Base-by-base conservation (phyloP, 768 basidiomycete species). In the Psilocybe azurescens region DNA sequence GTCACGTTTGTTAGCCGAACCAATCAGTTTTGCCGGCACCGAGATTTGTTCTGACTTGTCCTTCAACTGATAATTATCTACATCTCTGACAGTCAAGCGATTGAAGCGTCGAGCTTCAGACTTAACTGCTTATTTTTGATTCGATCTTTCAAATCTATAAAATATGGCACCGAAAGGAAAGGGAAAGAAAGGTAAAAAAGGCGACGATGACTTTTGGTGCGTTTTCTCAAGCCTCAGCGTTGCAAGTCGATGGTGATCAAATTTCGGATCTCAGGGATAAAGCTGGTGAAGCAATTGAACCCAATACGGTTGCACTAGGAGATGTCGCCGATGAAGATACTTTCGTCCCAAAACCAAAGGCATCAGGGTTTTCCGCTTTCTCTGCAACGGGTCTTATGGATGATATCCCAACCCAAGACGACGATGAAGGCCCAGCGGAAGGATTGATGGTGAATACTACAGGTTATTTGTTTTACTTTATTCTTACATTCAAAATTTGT, bases 111-210 rank as follows among this genome's bases (percentile, higher is more conserved):
- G n/a, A n/a, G 11, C 14, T 11, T 44, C 41, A 16, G n/a, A 44
- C n/a, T 44, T 13, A 48, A 54, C 32, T 18, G 7, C 41, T 56
- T 52, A 28, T 28, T 39, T 11, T 48, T n/a, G 11, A 9, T n/a
- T n/a, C n/a, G 41, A 41, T 52, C 39, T 28, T 39, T 20, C 46
- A 30, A 53, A 56, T 56, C 50, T 38, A 52, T 47, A n/a, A 20
- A 65, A 51, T 48, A 86, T 86, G 84, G 68, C 84, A 49, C 84
- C 83, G 32, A 86, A 85, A 74, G 83, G 81, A 72, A 94, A 94
- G 72, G 94, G 90, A 65, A 97, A 96, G 81, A 96, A 95, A 70
- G 87, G 83, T 32, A 95, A 95, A 79, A 90, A 87, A 69, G 81
- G 80, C 48, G 88, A 90, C 67, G 94, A 96, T 65, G 93, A 94